These are phyloP conservation scores for Neurospora sp. DNA, from an alignment of 2,329 filamentous ascomycete species.

Conservation along the genomic window DNA sequence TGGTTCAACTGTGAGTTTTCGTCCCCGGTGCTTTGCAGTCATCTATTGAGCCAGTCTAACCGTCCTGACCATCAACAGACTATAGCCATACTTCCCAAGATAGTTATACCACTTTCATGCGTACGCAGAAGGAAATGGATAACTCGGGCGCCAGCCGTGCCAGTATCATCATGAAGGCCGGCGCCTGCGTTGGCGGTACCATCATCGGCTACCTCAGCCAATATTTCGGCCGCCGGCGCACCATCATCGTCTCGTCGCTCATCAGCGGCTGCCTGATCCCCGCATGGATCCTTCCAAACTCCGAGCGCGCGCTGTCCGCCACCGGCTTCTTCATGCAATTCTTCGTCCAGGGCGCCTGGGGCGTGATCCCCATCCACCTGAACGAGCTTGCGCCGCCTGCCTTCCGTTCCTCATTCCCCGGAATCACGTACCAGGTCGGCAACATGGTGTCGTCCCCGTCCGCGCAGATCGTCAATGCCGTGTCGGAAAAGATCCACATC, in stretches of 20 bases:
- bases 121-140: conserved; percentile 58
- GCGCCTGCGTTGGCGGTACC: conserved; percentile 64
- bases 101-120: conserved; percentile 74
- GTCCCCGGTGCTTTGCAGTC: neutral
- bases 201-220: conserved; percentile 68
- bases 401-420: conserved; percentile 62
- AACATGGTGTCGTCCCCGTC: conserved; percentile 66
- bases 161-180: conserved; percentile 72
- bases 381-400: conserved; percentile 64
- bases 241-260: conserved; percentile 50
- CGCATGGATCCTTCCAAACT: conserved; percentile 59
- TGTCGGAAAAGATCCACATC: conserved; percentile 54
- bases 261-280: conserved; percentile 55
- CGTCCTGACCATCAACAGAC: conserved; percentile 42
- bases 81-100: conserved; percentile 76
- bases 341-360: conserved; percentile 57
- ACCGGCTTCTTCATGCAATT: conserved; percentile 62
- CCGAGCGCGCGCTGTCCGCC: conserved; percentile 49
- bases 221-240: conserved; percentile 62
- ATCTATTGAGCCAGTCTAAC: conserved; percentile 1
- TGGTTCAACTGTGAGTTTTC: conserved; percentile 34
- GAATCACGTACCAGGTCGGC: conserved; percentile 63
- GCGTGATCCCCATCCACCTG: conserved; percentile 62
- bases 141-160: conserved; percentile 59
- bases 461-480: conserved; percentile 68